Conservation (phyloP, 2,329 filamentous ascomycete genomes). For the Sporothrix humicola region DNA sequence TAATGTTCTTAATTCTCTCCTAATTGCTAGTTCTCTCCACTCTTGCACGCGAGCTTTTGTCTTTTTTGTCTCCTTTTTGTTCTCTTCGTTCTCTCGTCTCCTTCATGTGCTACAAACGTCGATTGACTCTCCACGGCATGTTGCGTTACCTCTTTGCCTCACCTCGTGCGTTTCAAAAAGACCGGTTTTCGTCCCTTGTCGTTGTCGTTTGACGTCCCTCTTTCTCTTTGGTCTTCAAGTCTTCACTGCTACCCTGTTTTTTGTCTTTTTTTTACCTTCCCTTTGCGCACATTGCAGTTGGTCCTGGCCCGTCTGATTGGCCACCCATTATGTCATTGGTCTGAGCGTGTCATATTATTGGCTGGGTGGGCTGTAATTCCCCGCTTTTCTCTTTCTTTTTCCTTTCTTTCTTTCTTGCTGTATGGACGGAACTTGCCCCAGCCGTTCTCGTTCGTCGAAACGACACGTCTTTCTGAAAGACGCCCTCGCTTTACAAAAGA, state of each 20-base stretch:
- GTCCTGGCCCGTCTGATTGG: constrained; percentile 5
- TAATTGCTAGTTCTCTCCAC: too few relatives aligned
- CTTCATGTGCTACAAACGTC: too few relatives aligned
- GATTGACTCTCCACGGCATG: too few relatives aligned
- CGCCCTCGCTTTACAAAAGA: neutral
- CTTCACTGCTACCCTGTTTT: neutral
- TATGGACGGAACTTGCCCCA: neutral
- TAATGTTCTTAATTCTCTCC: too few relatives aligned
- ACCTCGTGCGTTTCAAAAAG: neutral
- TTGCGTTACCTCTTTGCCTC: too few relatives aligned
- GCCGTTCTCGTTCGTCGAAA: neutral
- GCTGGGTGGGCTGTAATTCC: neutral
- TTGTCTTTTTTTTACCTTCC: neutral
- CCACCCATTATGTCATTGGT: constrained; percentile 24
- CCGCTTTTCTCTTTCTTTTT: neutral
- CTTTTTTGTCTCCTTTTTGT: too few relatives aligned
- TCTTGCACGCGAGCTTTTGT: too few relatives aligned
- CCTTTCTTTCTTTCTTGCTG: neutral
- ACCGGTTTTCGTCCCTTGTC: constrained; percentile 1
- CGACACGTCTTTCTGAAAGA: neutral
- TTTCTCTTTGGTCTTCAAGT: neutral
- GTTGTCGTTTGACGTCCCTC: neutral
- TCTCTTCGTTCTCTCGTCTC: too few relatives aligned
- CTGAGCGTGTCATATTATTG: neutral
- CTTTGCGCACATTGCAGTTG: neutral